These are phyloP conservation scores for Peltaster fructicola DNA, from an alignment of 2,329 filamentous ascomycete species.

Conservation along the genomic window DNA sequence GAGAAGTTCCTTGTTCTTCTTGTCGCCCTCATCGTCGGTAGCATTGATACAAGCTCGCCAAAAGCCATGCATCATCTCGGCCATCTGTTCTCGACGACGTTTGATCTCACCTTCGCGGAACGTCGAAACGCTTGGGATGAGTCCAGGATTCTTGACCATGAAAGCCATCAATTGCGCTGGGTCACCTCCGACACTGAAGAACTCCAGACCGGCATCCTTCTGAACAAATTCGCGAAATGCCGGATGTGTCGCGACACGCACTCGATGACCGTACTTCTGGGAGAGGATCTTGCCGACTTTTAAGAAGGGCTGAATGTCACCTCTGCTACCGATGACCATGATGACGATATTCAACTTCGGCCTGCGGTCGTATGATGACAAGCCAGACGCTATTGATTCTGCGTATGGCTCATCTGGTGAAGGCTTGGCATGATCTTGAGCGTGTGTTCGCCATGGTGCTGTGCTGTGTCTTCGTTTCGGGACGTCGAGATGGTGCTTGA, in stretches of 20 bases:
- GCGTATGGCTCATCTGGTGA: conserved; percentile 7
- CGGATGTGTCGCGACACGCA: conserved; percentile 63
- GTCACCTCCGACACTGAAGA: conserved; percentile 32
- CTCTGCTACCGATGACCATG: conserved; percentile 66
- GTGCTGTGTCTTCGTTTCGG: conserved; percentile 12
- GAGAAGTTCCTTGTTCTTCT: conserved; percentile 26
- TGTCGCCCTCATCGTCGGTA: conserved; percentile 45
- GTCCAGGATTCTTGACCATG: conserved; percentile 76
- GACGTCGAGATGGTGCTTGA: conserved; percentile 36
- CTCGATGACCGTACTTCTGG: conserved; percentile 53
- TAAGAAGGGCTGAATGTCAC: conserved; percentile 67
- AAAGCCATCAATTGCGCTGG: conserved; percentile 45
- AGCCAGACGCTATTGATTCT: conserved; percentile 10
- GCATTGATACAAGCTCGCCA: conserved; percentile 75
- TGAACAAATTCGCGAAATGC: conserved; percentile 61
- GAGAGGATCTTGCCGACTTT: conserved; percentile 56
- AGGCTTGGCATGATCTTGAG: conserved; percentile 9
- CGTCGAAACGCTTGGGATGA: conserved; percentile 68
- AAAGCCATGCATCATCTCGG: conserved; percentile 64
- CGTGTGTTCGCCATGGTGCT: conserved; percentile 14
- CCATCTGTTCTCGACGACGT: conserved; percentile 55
- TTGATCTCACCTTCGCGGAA: conserved; percentile 61
- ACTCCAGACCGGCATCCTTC: conserved; percentile 50
- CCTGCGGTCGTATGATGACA: conserved; percentile 11
- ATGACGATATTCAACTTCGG: conserved; percentile 59